phyloP scores from a whole-genome alignment of 106 monocot genomes.

The Amphibolis antarctica region DNA sequence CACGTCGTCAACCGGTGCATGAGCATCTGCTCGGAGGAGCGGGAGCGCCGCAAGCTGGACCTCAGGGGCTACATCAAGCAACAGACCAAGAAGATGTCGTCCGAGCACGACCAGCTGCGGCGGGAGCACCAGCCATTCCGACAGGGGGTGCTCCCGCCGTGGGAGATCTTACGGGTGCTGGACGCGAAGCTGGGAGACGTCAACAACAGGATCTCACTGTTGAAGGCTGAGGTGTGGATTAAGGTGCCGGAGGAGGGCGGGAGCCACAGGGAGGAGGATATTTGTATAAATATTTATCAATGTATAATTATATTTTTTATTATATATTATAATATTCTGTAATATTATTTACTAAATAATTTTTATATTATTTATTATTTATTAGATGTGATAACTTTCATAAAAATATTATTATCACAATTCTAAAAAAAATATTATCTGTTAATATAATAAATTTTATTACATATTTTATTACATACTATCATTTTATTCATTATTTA shows the following conservation, averaged over 20 bases:
- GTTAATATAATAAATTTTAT: no score
- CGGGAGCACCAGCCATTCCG: not conserved
- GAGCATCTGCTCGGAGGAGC: not conserved
- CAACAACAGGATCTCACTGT: not conserved
- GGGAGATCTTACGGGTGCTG: not conserved
- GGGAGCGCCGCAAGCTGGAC: slow-evolving; percentile 1
- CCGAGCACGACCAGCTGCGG: not conserved
- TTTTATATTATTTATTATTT: no score
- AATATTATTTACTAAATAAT: no score
- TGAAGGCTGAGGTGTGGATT: not conserved
- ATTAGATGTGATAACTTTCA: no score
- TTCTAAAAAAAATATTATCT: no score
- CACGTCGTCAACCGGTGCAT: not conserved
- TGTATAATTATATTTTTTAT: no score
- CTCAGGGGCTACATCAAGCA: not conserved
- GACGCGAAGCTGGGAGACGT: not conserved
- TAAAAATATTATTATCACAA: no score
- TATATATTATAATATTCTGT: no score
- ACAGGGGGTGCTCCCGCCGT: not conserved
- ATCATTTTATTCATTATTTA: no score
- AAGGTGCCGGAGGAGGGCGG: not conserved
- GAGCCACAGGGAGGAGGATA: not conserved
- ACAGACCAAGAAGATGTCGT: slow-evolving; percentile 3
- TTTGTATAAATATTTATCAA: no score
- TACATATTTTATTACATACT: no score